A percentile compares a stretch with the other conserved stretches of the same genome.
Conservation (phyloP, 2,329 filamentous ascomycete genomes). For the Dothidotthia symphoricarpi region DNA sequence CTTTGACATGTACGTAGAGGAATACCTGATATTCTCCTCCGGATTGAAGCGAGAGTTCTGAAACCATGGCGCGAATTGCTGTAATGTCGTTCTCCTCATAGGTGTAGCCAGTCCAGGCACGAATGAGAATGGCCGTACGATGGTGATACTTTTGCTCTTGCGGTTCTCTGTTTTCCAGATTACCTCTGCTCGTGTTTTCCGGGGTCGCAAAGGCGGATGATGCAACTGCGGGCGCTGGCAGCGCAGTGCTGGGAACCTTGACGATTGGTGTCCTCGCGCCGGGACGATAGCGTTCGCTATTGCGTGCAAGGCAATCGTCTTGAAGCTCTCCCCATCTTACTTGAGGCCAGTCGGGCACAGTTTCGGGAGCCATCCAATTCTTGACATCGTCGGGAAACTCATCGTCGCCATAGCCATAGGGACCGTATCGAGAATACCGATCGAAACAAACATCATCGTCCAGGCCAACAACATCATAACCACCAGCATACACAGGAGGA, state of each 20-base stretch:
- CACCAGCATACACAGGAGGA: constrained; percentile 39
- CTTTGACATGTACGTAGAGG: constrained; percentile 52
- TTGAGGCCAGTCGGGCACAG: constrained; percentile 57
- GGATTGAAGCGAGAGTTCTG: constrained; percentile 47
- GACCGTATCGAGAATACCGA: constrained; percentile 51
- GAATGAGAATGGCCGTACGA: constrained; percentile 48
- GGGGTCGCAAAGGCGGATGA: constrained; percentile 33
- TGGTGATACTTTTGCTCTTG: constrained; percentile 39
- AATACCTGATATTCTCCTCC: constrained; percentile 52
- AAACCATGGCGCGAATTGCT: constrained; percentile 48
- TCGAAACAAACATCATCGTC: constrained; percentile 63
- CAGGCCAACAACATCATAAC: constrained; percentile 41
- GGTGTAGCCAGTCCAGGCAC: constrained; percentile 49
- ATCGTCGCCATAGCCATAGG: constrained; percentile 59
- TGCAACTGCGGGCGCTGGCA: constrained; percentile 27
- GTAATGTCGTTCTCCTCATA: constrained; percentile 50
- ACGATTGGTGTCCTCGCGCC: constrained; percentile 42
- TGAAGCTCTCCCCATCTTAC: constrained; percentile 73
- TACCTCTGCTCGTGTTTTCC: constrained; percentile 28
- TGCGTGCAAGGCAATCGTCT: constrained; percentile 62
- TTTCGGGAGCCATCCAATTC: constrained; percentile 40
- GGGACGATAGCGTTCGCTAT: constrained; percentile 60
- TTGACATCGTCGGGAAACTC: constrained; percentile 50
- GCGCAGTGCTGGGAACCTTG: constrained; percentile 28
- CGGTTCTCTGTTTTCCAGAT: constrained; percentile 23